Base-by-base conservation (phyloP, 345 rosid genomes). In the Eucalyptus melliodora region DNA sequence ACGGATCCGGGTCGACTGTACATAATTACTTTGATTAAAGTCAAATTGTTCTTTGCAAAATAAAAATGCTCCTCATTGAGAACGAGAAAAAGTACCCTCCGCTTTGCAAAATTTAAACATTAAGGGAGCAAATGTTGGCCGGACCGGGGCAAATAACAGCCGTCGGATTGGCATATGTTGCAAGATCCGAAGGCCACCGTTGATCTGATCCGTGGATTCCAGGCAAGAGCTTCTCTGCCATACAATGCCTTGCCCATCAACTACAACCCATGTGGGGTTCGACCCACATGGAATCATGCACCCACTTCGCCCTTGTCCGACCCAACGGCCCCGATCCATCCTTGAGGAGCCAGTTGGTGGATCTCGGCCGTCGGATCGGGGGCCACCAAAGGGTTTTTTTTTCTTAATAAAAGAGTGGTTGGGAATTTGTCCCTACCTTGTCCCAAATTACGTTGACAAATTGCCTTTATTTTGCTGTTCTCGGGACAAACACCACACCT, bases 211-310 rank as follows among this genome's bases (percentile, higher is more conserved):
- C 47, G 23, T 40, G 85, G 30, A 6, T 40, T 77, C 85, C 85
- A 77, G 85, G 85, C 85, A 40, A 77, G 85, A 21, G 42, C 85
- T 21, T 21, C 45, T 40, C 85, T 77, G 47, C 85, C 85, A 77
- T 40, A 77, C 85, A 23, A 40, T 87, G 92, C 90, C 91, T 19
- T 72, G 62, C 90, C 89, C 88, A 89, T 92, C 85, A 86, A 88
- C 91, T 81, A 92, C 94, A 90, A 31, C 90, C 91, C 93, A 90
- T 86, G 94, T 93, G 88, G 93, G 94, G 77, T 89, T 91, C 92
- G 88, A 87, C 49, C 86, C 91, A 92, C 90, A 90, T 92, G 93
- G 91, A 87, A 34, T 80, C 92, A 89, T 50, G 83, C 85, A 77
- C 85, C 85, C 24, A 40, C 85, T 77, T 77, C 47, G 14, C 50